Percentiles rank a stretch among this genome's conserved stretches.
Conservation (phyloP, 371 early-diverging fungal genomes). For the Mortierella sp. region DNA sequence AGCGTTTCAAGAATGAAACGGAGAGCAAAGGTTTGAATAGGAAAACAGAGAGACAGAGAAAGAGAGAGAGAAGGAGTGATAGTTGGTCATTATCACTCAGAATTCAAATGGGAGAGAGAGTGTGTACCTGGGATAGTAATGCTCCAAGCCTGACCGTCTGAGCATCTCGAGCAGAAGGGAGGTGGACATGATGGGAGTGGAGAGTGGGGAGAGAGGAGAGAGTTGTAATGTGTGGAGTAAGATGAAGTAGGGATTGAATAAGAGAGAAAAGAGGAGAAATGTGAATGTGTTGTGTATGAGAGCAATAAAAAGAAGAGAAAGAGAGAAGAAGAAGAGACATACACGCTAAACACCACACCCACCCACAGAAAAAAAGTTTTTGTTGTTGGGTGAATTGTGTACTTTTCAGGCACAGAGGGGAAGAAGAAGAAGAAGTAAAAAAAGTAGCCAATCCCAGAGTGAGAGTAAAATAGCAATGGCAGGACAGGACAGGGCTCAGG, state of each 20-base stretch:
- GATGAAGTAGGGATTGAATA: neutral
- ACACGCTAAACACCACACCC: neutral
- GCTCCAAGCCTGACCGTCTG: constrained; percentile 59
- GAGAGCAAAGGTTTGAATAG: neutral
- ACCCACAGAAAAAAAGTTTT: neutral
- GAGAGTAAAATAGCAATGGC: too few relatives aligned
- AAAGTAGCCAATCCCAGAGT: too few relatives aligned
- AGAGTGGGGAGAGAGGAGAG: too few relatives aligned
- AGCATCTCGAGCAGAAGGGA: constrained; percentile 63
- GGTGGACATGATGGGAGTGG: constrained; percentile 51
- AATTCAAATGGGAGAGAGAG: neutral
- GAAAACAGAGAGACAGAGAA: neutral
- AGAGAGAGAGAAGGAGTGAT: constrained; percentile 9
- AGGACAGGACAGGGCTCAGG: too few relatives aligned
- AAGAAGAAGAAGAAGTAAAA: too few relatives aligned
- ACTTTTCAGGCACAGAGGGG: too few relatives aligned
- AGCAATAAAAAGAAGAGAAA: constrained; percentile 10
- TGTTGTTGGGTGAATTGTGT: too few relatives aligned
- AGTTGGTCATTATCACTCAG: too few relatives aligned
- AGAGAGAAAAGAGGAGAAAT: constrained; percentile 8
- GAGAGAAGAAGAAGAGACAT: neutral
- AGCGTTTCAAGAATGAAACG: constrained; percentile 11
- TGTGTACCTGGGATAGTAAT: constrained; percentile 59
- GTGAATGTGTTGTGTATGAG: too few relatives aligned
- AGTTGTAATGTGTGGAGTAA: neutral